Evolutionary conservation across 2,329 filamentous ascomycete species (phyloP), one percentile per base, ranked within the genome.

Genomic region (Xylariaceae sp.): DNA sequence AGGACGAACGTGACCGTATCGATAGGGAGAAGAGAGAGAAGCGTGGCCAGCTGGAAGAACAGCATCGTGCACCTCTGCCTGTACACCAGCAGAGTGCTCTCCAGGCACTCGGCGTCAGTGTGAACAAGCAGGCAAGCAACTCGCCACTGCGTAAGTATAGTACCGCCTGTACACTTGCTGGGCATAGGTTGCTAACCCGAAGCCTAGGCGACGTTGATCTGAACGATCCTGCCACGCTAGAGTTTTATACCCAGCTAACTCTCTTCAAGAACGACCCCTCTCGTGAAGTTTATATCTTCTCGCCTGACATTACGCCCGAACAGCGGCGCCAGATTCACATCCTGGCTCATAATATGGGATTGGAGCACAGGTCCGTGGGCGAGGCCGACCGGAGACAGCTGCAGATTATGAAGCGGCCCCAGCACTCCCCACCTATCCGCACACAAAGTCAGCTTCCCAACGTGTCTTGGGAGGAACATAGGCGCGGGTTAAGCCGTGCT

Each of bases 1-100:
- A 94, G 50, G 87, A 89, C 21, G 92, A 97, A 64, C 79, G 92
- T 36, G 92, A 98, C 65, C 79, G 92, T 28, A 97, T 98, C 52
- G 92, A 98, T 64, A 78, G 92, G 5, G 92, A 97, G 66, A 98
- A 97, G 78, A 78, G 92, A 41, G 90, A 97, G 68, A 85, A 92
- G 53, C 82, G 92, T 36, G 92, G 92, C 34, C 92, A 98, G 64
- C 75, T 98, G 9, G 89, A 98, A 64, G 92, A 98, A 65, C 92
- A 98, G 64, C 92, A 98, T 64, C 81, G 89, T 19, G 58, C 88
- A 68, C 54, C 82, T 31, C 79, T 83, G 55, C 76, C 58, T 7
- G 48, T 92, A 44, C 87, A 92, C 52, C 85, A 83, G 38, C 89
- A 96, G 63, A 79, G 82, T 36, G 96, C 90, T 9, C 81, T 95